These are phyloP conservation scores for Mycosphaerella arachidis DNA, from an alignment of 2,329 filamentous ascomycete species.

Conservation along the genomic window DNA sequence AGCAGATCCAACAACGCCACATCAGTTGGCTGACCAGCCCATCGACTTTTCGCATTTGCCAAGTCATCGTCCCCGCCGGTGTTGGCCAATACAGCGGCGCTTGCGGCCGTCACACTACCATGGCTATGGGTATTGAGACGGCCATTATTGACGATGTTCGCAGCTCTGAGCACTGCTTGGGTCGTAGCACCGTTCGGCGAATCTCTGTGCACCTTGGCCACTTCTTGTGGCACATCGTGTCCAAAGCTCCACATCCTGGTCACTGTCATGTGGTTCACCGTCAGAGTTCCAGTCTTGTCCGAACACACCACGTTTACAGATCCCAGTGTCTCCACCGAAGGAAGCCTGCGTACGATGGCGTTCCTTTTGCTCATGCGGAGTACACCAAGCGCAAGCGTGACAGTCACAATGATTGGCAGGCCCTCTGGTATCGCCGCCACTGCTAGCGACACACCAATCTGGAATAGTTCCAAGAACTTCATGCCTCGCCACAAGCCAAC, in stretches of 20 bases:
- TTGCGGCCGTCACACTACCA: slow-evolving; percentile 56
- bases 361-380: slow-evolving; percentile 93
- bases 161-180: slow-evolving; percentile 77
- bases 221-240: slow-evolving; percentile 55
- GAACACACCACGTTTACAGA: slow-evolving; percentile 99
- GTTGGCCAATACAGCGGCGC: slow-evolving; percentile 79
- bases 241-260: slow-evolving; percentile 91
- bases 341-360: slow-evolving; percentile 90
- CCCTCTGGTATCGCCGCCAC: slow-evolving; percentile 96
- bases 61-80: slow-evolving; percentile 59
- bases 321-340: slow-evolving; percentile 93
- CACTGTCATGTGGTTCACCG: slow-evolving; percentile 97
- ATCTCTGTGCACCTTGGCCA: slow-evolving; percentile 51
- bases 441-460: slow-evolving; percentile 92
- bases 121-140: slow-evolving; percentile 64
- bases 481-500: slow-evolving; percentile 89
- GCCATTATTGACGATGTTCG: slow-evolving; percentile 94
- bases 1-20: slow-evolving; percentile 94
- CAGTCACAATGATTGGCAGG: slow-evolving; percentile 94
- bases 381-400: slow-evolving; percentile 89
- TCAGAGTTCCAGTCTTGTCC: slow-evolving; percentile 95
- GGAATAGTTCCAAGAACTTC: slow-evolving; percentile 87
- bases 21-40: slow-evolving; percentile 95
- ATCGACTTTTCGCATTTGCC: slow-evolving; percentile 71
- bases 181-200: slow-evolving; percentile 66